Base-by-base conservation (phyloP, 768 basidiomycete genomes). In the Lactarius trivialis region DNA sequence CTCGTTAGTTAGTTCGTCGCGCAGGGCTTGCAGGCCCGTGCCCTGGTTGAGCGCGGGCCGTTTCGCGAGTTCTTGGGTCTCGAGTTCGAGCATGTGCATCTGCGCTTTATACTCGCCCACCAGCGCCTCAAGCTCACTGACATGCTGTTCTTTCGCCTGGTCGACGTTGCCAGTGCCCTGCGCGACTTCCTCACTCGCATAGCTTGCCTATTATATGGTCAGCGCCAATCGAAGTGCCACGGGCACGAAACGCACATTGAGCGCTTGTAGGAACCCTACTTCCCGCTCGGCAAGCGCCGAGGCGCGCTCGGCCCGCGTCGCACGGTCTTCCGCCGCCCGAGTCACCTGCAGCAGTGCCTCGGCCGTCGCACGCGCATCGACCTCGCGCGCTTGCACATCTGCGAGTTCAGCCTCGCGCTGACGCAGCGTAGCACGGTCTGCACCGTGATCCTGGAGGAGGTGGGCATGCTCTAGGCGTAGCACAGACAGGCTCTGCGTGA, bases 371-470 rank as follows among this genome's bases (percentile, higher is more conserved):
- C 74, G 73, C 0, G 76, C 66, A 51, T 82, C 78, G 1, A 70
- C 61, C 17, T 67, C 54, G 2, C 63, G 68, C 1, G 56, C 55
- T 17, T 51, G 57, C 15, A 37, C 61, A 2, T 66, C 61, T 12
- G 64, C 64, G 6, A 86, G 71, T 58, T 88, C 81, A 0, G 76
- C 75, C 64, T 86, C 83, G 21, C 82, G 81, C 19, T 74, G 76
- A 0, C 77, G 79, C 3, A 88, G 76, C 8, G 80, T 68, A 0
- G 86, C 85, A 0, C 70, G 61, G 26, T 78, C 82, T 0, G 81
- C 76, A 1, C 89, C 88, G 33, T 88, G 81, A 37, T 87, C 82
- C 66, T 89, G 87, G 1, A 89, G 78, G 0, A 90, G 74, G 8
- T 76, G 77, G 0, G 86, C 86, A 62, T 91, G 82, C 0, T 78